Evolutionary conservation across 139 green algal genomes (phyloP).

Genomic region (Dunaliella sp.): DNA sequence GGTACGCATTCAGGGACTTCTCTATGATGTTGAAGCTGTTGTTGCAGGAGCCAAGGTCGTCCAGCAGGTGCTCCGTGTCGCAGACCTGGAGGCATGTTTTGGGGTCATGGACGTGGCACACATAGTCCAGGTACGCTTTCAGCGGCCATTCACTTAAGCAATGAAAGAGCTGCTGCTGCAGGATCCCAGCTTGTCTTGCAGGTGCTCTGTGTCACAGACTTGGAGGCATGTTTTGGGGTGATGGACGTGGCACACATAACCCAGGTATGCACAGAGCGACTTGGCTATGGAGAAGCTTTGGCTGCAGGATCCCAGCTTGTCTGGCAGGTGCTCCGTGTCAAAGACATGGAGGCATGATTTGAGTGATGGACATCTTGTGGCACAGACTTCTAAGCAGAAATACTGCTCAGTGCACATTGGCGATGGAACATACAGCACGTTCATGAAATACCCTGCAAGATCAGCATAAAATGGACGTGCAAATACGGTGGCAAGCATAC

Average conservation of each 20-base stretch:
- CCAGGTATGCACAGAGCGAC: constrained; percentile 52
- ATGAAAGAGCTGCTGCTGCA: too few species aligned
- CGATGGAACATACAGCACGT: too few species aligned
- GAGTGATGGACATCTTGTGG: constrained; percentile 5
- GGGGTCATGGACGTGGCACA: background rate
- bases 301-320: constrained; percentile 42
- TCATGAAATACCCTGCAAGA: too few species aligned
- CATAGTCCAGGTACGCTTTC: background rate
- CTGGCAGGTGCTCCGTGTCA: constrained; percentile 48
- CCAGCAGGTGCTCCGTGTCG: constrained; percentile 49
- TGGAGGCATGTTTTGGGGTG: too few species aligned
- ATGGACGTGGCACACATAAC: too few species aligned
- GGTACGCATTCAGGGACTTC: constrained; percentile 49
- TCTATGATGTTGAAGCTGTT: constrained; percentile 42
- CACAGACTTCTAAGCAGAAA: too few species aligned
- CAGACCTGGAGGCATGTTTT: constrained; percentile 16
- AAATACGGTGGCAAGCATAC: too few species aligned
- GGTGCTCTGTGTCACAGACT: too few species aligned
- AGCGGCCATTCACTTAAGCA: too few species aligned
- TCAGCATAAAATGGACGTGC: too few species aligned
- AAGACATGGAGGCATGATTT: constrained; percentile 15
- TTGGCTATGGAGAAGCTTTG: constrained; percentile 41
- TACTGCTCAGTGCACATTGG: too few species aligned
- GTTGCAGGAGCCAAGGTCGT: constrained; percentile 43
- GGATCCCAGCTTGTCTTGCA: too few species aligned